These are phyloP conservation scores for Talaromyces sp. DNA, from an alignment of 2,329 filamentous ascomycete species.

Conservation along the genomic window DNA sequence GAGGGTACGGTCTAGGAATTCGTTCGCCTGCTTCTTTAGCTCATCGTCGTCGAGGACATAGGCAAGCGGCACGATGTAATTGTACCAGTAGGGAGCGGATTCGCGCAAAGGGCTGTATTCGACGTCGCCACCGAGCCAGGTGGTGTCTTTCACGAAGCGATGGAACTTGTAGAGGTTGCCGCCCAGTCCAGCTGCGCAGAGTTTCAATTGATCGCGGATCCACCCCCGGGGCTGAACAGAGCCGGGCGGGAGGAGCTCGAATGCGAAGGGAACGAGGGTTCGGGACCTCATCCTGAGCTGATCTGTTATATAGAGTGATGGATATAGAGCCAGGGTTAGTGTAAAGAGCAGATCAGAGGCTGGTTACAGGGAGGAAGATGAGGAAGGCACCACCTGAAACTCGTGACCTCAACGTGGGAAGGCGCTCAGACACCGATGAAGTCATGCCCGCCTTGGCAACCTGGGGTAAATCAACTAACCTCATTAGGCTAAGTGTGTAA, in stretches of 20 bases:
- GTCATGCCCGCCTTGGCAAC: neutral
- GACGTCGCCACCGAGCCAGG: conserved; percentile 15
- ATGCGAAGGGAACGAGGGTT: conserved; percentile 16
- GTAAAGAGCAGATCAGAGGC: neutral
- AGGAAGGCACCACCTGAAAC: neutral
- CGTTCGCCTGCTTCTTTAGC: conserved; percentile 19
- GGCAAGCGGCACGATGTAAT: conserved; percentile 20
- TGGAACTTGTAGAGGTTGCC: conserved; percentile 20
- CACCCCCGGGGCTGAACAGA: conserved; percentile 18
- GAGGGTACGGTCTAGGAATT: conserved; percentile 17
- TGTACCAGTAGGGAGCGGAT: conserved; percentile 21
- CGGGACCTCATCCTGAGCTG: conserved; percentile 13
- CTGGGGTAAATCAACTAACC: conserved; percentile 5
- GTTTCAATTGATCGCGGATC: conserved; percentile 19
- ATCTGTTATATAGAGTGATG: neutral
- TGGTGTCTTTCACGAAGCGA: conserved; percentile 16
- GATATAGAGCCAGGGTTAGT: no score
- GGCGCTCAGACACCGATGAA: neutral
- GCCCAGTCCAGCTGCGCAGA: conserved; percentile 18
- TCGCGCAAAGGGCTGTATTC: conserved; percentile 20
- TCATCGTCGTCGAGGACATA: conserved; percentile 19
- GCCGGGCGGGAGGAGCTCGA: conserved; percentile 19
- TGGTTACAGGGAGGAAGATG: neutral
- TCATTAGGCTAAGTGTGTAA: neutral
- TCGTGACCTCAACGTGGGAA: neutral